Base-by-base conservation (phyloP, 1,284 basidiomycete genomes). In the Austroboletus rostrupii region DNA sequence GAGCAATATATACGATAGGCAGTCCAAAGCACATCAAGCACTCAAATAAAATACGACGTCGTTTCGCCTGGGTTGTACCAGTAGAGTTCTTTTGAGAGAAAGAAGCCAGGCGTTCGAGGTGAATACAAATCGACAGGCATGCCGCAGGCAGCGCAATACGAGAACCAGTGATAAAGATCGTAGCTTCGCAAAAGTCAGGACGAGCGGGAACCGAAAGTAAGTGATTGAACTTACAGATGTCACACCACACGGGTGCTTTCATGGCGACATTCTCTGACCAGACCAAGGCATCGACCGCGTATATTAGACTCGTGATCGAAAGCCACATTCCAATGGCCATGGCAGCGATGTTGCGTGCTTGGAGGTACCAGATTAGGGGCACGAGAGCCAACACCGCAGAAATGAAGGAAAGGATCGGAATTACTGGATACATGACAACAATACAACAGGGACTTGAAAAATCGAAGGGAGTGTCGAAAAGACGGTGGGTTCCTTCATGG, bases 1-100 rank as follows among this genome's bases (percentile, higher is more conserved):
- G 61, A 20, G 69, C 65, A 73, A 81, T 80, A 58, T 80, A 80
- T 29, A 81, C 31, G 37, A 80, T 42, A 19, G 86, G 83, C 23
- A 81, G 46, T 3, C 75, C 65, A 59, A 82, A 70, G 55, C 80
- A 84, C 53, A 83, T 66, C 17, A 69, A 45, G 47, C 74, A 55
- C 48, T 87, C 83, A 45, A 81, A 64, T 28, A 77, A 53, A 21
- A 66, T 65, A 41, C 68, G 67, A 36, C 63, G 61, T 26, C 52
- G 62, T 47, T 67, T 70, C 38, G 51, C 54, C 29, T 57, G 70
- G 59, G 53, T 38, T 14, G 54, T 58, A 16, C 38, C 21, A 16
- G 38, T 39, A 16, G 54, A 53, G 1, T 45, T 49, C 29, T 56
- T 49, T 31, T 56, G 57, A 45, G 47, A 48, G 43, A 65, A 64